These are phyloP conservation scores for Elsinoe ampelina DNA, from an alignment of 2,329 filamentous ascomycete species.

Conservation along the genomic window DNA sequence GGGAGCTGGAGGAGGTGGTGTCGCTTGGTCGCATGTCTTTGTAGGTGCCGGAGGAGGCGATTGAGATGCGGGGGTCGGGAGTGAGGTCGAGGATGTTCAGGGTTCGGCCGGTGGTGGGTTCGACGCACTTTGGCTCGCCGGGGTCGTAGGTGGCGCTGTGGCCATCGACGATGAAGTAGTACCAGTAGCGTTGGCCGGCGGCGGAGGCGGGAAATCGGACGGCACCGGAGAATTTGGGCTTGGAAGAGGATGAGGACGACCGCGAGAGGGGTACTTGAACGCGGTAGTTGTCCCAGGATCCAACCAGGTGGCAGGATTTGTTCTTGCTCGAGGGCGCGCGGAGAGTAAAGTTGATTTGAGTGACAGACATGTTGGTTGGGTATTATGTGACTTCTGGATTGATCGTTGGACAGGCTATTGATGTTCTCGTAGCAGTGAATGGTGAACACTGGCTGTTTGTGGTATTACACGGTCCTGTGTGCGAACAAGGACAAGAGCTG, in stretches of 20 bases:
- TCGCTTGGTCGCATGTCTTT: slow-evolving; percentile 31
- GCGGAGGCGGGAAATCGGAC: slow-evolving; percentile 89
- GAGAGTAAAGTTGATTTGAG: slow-evolving; percentile 92
- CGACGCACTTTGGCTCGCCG: slow-evolving; percentile 75
- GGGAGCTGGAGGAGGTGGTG: slow-evolving; percentile 34
- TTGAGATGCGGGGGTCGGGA: slow-evolving; percentile 36
- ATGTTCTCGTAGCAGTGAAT: slow-evolving; percentile 17
- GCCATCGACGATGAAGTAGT: slow-evolving; percentile 99
- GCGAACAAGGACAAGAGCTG: slow-evolving; percentile 43
- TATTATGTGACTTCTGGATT: slow-evolving; percentile 17
- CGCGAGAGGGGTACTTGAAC: slow-evolving; percentile 91
- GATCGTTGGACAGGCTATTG: slow-evolving; percentile 17
- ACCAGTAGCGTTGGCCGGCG: slow-evolving; percentile 93
- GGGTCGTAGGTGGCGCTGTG: slow-evolving; percentile 98
- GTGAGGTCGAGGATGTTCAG: slow-evolving; percentile 96
- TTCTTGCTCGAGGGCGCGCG: slow-evolving; percentile 81
- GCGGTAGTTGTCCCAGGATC: slow-evolving; percentile 96
- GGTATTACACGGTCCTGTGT: slow-evolving; percentile 11
- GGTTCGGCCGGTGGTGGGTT: slow-evolving; percentile 93
- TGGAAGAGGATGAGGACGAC: slow-evolving; percentile 64
- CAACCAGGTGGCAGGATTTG: slow-evolving; percentile 95
- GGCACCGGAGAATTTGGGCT: slow-evolving; percentile 87
- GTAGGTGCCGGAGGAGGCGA: slow-evolving; percentile 30
- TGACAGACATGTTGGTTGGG: slow-evolving; percentile 58
- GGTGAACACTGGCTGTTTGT: slow-evolving; percentile 20